Base-by-base conservation (phyloP, 169 alveolate genomes). In the Sarcocystis neurona region DNA sequence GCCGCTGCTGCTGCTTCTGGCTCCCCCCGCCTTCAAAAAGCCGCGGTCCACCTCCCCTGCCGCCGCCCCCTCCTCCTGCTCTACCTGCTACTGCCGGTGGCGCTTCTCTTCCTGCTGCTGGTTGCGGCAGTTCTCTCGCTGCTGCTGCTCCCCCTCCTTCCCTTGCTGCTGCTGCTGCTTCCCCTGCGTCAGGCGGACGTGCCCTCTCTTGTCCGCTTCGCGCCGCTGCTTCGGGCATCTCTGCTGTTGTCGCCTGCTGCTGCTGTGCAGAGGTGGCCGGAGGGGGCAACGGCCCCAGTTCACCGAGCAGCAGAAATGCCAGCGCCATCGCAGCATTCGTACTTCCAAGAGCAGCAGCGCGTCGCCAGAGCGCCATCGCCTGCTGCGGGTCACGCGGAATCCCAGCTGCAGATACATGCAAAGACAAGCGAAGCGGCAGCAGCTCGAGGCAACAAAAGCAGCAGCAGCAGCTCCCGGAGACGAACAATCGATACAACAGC, bases 251-350 rank as follows among this genome's bases (percentile, higher is more conserved):
- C 10, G 77, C 77, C 30, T 10, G 30, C 20, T 10, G 30, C 20
- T 20, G 63, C 10, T 10, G 30, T 53, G 63, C 63, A 23, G 77
- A 27, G 56, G 82, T n/a, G 53, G 58, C 66, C 87, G 87, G 15
- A 78, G 91, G 53, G 75, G 87, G 70, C 15, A 68, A 43, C 15
- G 91, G 87, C 3, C 70, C 43, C 56, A 79, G 89, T 5, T 91
- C 94, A 37, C 88, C 94, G 43, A 92, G 79, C 43, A 87, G 87
- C 58, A 92, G 46, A 75, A 79, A 87, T 32, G 94, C 94, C 39
- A 89, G 77, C 3, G 94, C 93, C 60, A 92, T 37, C 47, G 94
- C 94, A 5, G 93, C 94, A 43, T 87, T 90, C 20, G 93, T 91
- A 58, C 89, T 93, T 2, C 94, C 94, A 56, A 87, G 47, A 37